Evolutionary conservation across 345 rosid genomes (phyloP), one percentile per base, ranked within the genome.

Genomic region (Psidium guajava): DNA sequence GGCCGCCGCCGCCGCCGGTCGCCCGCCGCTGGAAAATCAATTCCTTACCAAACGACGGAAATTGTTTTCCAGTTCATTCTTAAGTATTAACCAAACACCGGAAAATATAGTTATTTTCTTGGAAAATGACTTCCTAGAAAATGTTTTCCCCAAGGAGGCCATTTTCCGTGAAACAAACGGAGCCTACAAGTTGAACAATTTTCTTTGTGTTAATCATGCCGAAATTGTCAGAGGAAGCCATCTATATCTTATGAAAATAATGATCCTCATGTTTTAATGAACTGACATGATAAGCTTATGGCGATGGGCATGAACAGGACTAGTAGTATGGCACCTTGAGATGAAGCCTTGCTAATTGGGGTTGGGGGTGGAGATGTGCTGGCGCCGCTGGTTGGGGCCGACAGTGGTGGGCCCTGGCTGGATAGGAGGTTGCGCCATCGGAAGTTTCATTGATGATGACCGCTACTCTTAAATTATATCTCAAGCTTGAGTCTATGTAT

Each of bases 301-400:
- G 47, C 77, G 32, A 69, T 18, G 12, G 77, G 18, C 47, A 32
- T 36, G 77, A 36, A 18, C 24, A 61, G 42, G 74, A 15, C 42
- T 15, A 7, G 74, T 36, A 15, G 74, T 6, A 7, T 28, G 7
- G n/a, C 32, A 0, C 42, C 22, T 0, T 6, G 0, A 61, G 22
- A 61, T 36, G 42, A 61, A 27, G 74, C 74, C 6, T 61, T 42
- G 8, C 42, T 61, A 15, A 2, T 5, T n/a, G n/a, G n/a, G 18
- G 0, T 21, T 15, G 42, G 74, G 0, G 74, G 0, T 2, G 11
- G 0, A 0, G 74, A 61, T 28, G 42, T 3, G 42, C 5, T 59
- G 36, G 73, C 27, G 73, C 36, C 5, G 18, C 36, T 27, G 73
- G 20, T 27, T 59, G 73, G 14, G 73, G 36, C 36, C 13, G 73